Base-by-base conservation (phyloP, 305 asterid species). In the Fraxinus baroniana region DNA sequence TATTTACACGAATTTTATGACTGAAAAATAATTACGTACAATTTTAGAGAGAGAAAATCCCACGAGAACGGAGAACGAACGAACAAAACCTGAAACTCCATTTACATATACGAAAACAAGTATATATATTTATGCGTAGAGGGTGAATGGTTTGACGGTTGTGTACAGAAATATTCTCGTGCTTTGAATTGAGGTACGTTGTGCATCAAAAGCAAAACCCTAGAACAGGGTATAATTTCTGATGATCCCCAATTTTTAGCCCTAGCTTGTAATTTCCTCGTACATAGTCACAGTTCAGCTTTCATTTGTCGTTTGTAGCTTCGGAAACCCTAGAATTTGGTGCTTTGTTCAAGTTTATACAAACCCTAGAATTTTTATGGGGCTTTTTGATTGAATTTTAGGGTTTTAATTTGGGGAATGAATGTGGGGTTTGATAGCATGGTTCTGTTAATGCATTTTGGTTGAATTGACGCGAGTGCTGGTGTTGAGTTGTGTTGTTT, bases 181-280 rank as follows among this genome's bases (percentile, higher is more conserved):
- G 89, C 88, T 84, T 83, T 77, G 83, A 87, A 86, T 89, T 90
- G 91, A 90, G 90, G 91, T 89, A 84, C 89, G 83, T 84, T 86
- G 92, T 90, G 94, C 91, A 86, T 88, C 91, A 84, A n/a, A 79
- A 77, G 89, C 86, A 91, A 92, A 95, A 93, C 98, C 97, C 98
- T 95, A 92, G 93, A 82, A 82, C 80, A 76, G 78, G 74, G 46
- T 83, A 84, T 37, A 86, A 87, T 73, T 84, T 84, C 84, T 3
- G 85, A 74, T 87, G 77, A 81, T 81, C 78, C 79, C 82, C 82
- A 81, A 76, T 86, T 87, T 82, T 75, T 78, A 62, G 81, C 84
- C 84, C 87, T 86, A 83, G 77, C 81, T 85, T 85, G 90, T 90
- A 92, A 91, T 95, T 94, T 84, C 13, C 55, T 84, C 78, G 32